Evolutionary conservation across 2,329 filamentous ascomycete genomes (phyloP).

Genomic region (Fusarium sp.): DNA sequence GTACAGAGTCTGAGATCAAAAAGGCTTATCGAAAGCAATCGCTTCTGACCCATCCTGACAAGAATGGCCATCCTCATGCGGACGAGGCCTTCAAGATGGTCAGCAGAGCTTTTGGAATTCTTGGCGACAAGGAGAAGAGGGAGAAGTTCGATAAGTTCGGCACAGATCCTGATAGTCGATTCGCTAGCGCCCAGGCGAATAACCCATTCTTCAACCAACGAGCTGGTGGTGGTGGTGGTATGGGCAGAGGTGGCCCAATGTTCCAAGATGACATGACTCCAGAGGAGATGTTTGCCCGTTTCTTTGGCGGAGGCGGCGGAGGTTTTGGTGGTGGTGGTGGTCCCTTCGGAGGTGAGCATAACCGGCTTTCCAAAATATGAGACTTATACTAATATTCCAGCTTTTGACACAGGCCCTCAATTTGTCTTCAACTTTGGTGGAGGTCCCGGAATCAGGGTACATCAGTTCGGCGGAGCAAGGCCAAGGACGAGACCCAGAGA

Average conservation of each 20-base stretch:
- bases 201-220: constrained; percentile 74
- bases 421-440: constrained; percentile 97
- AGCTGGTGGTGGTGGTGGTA: constrained; percentile 56
- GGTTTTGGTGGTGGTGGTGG: constrained; percentile 78
- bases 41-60: constrained; percentile 96
- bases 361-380: background rate
- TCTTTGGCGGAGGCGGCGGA: constrained; percentile 80
- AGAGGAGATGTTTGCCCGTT: constrained; percentile 96
- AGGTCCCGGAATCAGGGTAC: constrained; percentile 90
- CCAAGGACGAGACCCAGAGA: constrained; percentile 82
- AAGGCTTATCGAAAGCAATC: constrained; percentile 97
- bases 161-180: constrained; percentile 91
- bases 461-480: constrained; percentile 89
- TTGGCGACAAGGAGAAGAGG: constrained; percentile 91
- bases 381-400: constrained; percentile 53
- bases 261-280: constrained; percentile 95
- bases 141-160: constrained; percentile 89
- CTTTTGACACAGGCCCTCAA: constrained; percentile 82
- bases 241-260: constrained; percentile 69
- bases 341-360: constrained; percentile 59
- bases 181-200: constrained; percentile 72
- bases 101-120: constrained; percentile 89
- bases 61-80: constrained; percentile 95
- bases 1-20: constrained; percentile 89
- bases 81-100: constrained; percentile 99